These are phyloP conservation scores for sorghum (Sorghum bicolor) DNA, from an alignment of 176 grass and related monocot genomes.

Conservation along the genomic window Sorghum_bicolor_NCBIv3 NC_012871.2:74247001-74247500, in stretches of 20 bases:
- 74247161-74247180: slow-evolving; percentile 39
- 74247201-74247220: slow-evolving; percentile 7
- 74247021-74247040: slow-evolving; percentile 91
- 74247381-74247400: background rate
- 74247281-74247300: slow-evolving; percentile 17
- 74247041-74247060: slow-evolving; percentile 99
- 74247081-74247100: slow-evolving; percentile 70
- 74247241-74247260: background rate
- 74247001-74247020: slow-evolving; percentile 74
- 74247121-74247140: background rate
- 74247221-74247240: background rate
- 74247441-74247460: background rate
- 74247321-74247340: slow-evolving; percentile 26
- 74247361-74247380: slow-evolving; percentile 11
- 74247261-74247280: slow-evolving; percentile 36
- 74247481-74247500: slow-evolving; percentile 43
- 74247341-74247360: slow-evolving; percentile 35
- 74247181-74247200: slow-evolving; percentile 49
- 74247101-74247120: slow-evolving; percentile 57
- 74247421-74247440: slow-evolving; percentile 24
- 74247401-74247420: background rate
- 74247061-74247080: slow-evolving; percentile 86
- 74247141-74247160: background rate
- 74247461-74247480: background rate
- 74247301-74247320: background rate